Percentiles rank a stretch among this genome's conserved stretches.
phyloP scores from a whole-genome alignment of 768 basidiomycete genomes.

The Collybia nuda region DNA sequence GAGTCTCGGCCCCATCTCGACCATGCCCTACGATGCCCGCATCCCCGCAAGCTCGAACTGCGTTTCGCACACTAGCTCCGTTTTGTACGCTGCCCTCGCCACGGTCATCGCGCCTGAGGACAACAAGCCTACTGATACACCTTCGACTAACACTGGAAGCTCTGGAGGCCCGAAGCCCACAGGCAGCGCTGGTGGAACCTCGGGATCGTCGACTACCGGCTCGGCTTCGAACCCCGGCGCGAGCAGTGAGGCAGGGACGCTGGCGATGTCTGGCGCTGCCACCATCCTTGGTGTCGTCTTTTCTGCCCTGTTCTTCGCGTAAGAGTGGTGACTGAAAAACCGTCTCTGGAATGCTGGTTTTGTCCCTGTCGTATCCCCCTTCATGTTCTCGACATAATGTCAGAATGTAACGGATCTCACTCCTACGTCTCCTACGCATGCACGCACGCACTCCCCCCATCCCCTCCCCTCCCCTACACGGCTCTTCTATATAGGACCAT shows the following conservation, averaged over 20 bases:
- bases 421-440: no score
- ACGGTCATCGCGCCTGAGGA: constrained; percentile 11
- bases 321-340: neutral
- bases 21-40: constrained; percentile 37
- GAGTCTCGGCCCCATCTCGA: constrained; percentile 31
- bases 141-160: neutral
- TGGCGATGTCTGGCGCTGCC: no score
- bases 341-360: no score
- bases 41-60: constrained; percentile 39
- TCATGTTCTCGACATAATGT: no score
- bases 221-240: neutral
- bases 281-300: constrained; percentile 14
- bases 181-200: neutral
- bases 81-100: constrained; percentile 26
- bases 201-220: neutral
- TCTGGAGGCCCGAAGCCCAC: neutral
- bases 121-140: neutral
- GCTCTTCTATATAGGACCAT: no score
- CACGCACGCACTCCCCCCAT: no score
- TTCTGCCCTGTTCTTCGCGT: constrained; percentile 18
- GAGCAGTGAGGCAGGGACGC: no score
- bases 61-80: constrained; percentile 24
- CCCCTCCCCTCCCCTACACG: no score
- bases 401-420: no score
- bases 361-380: no score